Percentiles rank a stretch among this genome's conserved stretches.
phyloP scores from a whole-genome alignment of 2,329 filamentous ascomycete genomes.

The Cyphellophora attinorum region DNA sequence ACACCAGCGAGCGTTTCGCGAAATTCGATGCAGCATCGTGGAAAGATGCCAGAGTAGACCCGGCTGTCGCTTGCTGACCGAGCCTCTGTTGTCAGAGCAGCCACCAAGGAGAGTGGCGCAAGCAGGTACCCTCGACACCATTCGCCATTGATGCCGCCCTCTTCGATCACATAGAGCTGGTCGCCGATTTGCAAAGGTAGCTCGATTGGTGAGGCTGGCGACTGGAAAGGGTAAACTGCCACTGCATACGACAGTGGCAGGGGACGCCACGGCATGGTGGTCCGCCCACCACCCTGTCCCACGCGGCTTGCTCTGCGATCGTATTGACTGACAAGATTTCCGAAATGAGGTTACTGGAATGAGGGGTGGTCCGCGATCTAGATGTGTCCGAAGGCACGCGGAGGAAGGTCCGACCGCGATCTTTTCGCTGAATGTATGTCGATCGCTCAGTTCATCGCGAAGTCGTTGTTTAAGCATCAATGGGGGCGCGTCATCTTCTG shows the following conservation, averaged over 20 bases:
- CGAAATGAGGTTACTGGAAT: too few relatives aligned
- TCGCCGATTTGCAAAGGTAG: slow-evolving; percentile 95
- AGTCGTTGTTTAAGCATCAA: too few relatives aligned
- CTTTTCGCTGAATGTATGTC: too few relatives aligned
- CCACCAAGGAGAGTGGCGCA: slow-evolving; percentile 83
- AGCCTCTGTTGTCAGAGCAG: slow-evolving; percentile 80
- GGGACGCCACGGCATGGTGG: slow-evolving; percentile 85
- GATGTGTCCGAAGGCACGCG: too few relatives aligned
- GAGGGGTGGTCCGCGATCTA: too few relatives aligned
- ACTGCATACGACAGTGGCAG: slow-evolving; percentile 97
- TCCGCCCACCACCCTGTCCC: slow-evolving; percentile 3
- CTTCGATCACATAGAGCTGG: slow-evolving; percentile 97
- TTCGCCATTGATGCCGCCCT: slow-evolving; percentile 71
- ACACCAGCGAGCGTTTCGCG: slow-evolving; percentile 67
- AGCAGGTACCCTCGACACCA: slow-evolving; percentile 96
- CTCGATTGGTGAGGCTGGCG: slow-evolving; percentile 68
- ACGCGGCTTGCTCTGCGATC: slow-evolving; percentile 1
- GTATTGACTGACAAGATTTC: too few relatives aligned
- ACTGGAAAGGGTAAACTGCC: slow-evolving; percentile 86
- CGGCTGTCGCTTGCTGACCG: slow-evolving; percentile 90
- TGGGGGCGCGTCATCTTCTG: too few relatives aligned
- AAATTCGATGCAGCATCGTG: slow-evolving; percentile 86
- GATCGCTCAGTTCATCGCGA: too few relatives aligned
- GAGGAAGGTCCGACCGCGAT: too few relatives aligned
- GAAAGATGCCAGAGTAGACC: slow-evolving; percentile 98